Conservation (phyloP, 257 asterid genomes). For the Lantana camara region DNA sequence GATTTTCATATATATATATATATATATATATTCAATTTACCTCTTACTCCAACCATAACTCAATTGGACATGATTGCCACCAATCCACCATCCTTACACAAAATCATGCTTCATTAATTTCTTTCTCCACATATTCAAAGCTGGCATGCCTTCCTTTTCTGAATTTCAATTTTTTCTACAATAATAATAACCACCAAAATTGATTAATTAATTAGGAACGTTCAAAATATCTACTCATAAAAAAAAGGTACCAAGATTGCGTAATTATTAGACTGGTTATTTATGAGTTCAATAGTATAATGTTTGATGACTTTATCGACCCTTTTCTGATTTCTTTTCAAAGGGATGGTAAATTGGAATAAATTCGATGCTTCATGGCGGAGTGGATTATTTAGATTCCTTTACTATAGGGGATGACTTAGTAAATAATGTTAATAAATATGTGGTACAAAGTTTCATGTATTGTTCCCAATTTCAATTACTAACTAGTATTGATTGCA, state of each 20-base stretch:
- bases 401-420: constrained; percentile 1
- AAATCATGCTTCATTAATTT: constrained; percentile 3
- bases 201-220: too few species aligned
- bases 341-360: neutral
- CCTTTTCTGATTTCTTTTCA: neutral
- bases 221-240: constrained; percentile 2
- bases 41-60: neutral
- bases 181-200: too few species aligned
- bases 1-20: too few species aligned
- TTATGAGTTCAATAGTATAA: constrained; percentile 9
- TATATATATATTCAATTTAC: too few species aligned
- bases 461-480: constrained; percentile 24
- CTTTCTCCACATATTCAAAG: neutral
- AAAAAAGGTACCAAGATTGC: neutral
- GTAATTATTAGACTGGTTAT: constrained; percentile 21
- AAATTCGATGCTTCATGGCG: neutral
- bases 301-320: neutral
- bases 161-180: too few species aligned
- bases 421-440: neutral
- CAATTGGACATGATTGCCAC: neutral
- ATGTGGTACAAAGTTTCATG: constrained; percentile 5
- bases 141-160: neutral
- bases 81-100: neutral
- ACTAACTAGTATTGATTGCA: constrained; percentile 9
- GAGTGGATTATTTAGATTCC: constrained; percentile 18